Conservation (phyloP, 768 basidiomycete species). For the Kwoniella sp. region DNA sequence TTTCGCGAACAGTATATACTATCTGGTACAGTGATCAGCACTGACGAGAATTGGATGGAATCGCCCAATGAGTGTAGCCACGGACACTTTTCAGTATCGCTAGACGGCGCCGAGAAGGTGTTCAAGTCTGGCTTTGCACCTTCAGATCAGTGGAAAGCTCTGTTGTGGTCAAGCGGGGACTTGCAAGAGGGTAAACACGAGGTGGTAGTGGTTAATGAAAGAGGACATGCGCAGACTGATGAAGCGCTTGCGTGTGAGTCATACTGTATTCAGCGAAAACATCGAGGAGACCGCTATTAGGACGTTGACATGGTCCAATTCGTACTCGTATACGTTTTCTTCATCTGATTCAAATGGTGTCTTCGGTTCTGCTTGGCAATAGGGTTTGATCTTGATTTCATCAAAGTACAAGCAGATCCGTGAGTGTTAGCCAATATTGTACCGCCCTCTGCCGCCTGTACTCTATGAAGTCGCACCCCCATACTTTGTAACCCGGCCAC, state of each 20-base stretch:
- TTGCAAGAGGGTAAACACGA: background rate
- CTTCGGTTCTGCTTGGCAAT: background rate
- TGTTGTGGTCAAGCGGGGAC: background rate
- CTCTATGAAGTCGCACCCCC: too few relatives aligned
- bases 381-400: slow-evolving; percentile 1
- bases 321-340: too few relatives aligned
- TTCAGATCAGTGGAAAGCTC: background rate
- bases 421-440: too few relatives aligned
- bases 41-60: too few relatives aligned
- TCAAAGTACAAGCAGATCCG: background rate
- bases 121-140: background rate
- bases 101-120: background rate
- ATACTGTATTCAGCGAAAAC: background rate
- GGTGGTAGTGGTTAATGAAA: slow-evolving; percentile 1
- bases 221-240: background rate
- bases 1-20: too few relatives aligned
- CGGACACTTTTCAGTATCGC: background rate
- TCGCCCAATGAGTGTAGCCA: background rate
- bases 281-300: too few relatives aligned
- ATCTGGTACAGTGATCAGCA: too few relatives aligned
- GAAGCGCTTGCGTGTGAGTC: background rate
- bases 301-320: too few relatives aligned
- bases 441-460: too few relatives aligned
- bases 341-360: too few relatives aligned
- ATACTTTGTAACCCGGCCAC: too few relatives aligned